Evolutionary conservation across 139 green algal genomes (phyloP).

Genomic region (Micractinium sp.): DNA sequence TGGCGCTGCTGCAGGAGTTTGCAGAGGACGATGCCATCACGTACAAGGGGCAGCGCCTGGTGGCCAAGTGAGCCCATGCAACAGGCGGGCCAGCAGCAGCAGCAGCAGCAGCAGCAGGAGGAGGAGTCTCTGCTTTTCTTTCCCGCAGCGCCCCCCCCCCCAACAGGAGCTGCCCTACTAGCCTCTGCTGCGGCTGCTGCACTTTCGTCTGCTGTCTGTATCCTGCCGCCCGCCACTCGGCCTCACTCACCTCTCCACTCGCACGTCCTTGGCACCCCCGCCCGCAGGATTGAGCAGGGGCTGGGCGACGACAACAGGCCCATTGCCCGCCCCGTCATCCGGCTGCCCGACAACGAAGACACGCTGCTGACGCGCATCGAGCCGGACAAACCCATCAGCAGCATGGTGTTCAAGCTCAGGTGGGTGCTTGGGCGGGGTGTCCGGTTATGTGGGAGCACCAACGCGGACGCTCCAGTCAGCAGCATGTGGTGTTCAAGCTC

Average conservation of each 20-base stretch:
- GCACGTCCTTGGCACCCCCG: too few species aligned
- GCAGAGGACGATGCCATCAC: constrained; percentile 45
- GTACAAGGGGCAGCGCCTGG: constrained; percentile 37
- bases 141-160: neutral
- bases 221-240: too few species aligned
- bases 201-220: neutral
- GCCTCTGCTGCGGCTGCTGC: neutral
- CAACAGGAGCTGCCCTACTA: too few species aligned
- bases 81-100: neutral
- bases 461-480: too few species aligned
- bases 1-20: constrained; percentile 64
- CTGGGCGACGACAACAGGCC: neutral
- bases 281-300: constrained; percentile 13
- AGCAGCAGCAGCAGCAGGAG: neutral
- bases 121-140: neutral
- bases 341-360: constrained; percentile 47
- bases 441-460: too few species aligned
- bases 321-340: constrained; percentile 64
- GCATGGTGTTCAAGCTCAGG: constrained; percentile 79
- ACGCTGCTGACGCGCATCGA: constrained; percentile 80
- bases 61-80: neutral
- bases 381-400: constrained; percentile 59
- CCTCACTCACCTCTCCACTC: neutral
- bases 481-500: too few species aligned
- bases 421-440: constrained; percentile 60